phyloP scores from a whole-genome alignment of 2,329 filamentous ascomycete species.

The Xylariomycetidae sp. region DNA sequence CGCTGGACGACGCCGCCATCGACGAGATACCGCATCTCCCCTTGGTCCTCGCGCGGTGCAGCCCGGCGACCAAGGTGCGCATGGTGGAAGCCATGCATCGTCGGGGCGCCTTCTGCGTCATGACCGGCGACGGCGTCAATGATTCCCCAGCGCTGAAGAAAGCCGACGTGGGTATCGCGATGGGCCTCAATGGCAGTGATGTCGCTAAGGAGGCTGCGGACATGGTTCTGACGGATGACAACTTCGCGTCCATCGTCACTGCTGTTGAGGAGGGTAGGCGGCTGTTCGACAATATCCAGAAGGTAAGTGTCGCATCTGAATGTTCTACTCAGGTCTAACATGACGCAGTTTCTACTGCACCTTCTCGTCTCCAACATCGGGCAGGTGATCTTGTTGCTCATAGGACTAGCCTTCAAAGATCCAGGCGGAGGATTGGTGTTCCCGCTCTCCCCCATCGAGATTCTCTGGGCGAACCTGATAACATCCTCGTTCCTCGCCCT shows the following conservation, averaged over 20 bases:
- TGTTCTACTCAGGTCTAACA: background rate
- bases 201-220: slow-evolving; percentile 78
- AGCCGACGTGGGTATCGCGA: slow-evolving; percentile 70
- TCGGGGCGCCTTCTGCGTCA: slow-evolving; percentile 61
- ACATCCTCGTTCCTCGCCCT: slow-evolving; percentile 67
- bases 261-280: slow-evolving; percentile 65
- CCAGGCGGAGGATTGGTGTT: slow-evolving; percentile 54
- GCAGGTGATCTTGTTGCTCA: slow-evolving; percentile 62
- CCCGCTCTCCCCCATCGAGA: slow-evolving; percentile 65
- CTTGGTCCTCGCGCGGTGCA: slow-evolving; percentile 63
- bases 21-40: slow-evolving; percentile 56
- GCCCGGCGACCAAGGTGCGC: slow-evolving; percentile 65
- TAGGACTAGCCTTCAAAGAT: slow-evolving; percentile 66
- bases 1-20: slow-evolving; percentile 54
- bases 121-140: slow-evolving; percentile 73
- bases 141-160: slow-evolving; percentile 68
- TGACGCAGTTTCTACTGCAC: slow-evolving; percentile 51
- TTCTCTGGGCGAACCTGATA: slow-evolving; percentile 71
- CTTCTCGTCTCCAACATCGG: slow-evolving; percentile 65
- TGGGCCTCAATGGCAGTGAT: slow-evolving; percentile 65
- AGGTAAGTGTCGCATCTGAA: slow-evolving; percentile 41
- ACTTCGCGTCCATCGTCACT: slow-evolving; percentile 76
- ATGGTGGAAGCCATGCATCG: slow-evolving; percentile 71
- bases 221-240: slow-evolving; percentile 83
- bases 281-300: slow-evolving; percentile 69